Evolutionary conservation across 768 basidiomycete species (phyloP).

Genomic region (Pleurotus ostreatus): DNA sequence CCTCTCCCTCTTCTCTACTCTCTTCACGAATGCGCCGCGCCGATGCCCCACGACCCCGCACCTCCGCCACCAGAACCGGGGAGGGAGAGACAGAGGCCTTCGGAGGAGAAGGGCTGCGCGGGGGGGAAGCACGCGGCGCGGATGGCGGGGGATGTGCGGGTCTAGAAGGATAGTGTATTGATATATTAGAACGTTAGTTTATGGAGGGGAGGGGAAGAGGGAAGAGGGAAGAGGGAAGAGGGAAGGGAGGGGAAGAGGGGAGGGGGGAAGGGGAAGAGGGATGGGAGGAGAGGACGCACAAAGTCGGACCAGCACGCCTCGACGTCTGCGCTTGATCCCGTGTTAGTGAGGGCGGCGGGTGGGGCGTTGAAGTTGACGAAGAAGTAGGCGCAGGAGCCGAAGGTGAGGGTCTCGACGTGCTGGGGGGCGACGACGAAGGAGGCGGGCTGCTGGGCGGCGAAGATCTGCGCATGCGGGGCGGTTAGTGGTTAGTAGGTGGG

Average conservation of each 20-base stretch:
- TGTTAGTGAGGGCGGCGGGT: no score
- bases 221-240: no score
- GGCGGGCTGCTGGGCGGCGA: background rate
- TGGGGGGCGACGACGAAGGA: slow-evolving; percentile 3
- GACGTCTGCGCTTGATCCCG: background rate
- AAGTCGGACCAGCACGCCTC: slow-evolving; percentile 1
- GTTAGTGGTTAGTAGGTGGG: no score
- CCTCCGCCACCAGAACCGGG: no score
- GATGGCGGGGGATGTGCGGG: background rate
- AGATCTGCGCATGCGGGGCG: background rate
- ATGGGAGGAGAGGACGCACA: background rate
- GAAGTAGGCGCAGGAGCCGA: slow-evolving; percentile 9
- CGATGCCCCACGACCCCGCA: no score
- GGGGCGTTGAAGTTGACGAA: background rate
- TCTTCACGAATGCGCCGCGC: no score
- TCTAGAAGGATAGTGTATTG: no score
- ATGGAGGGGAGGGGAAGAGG: no score
- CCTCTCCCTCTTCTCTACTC: no score
- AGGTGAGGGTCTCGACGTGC: slow-evolving; percentile 7
- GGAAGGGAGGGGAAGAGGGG: no score
- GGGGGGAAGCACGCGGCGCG: slow-evolving; percentile 8
- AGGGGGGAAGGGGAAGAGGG: no score
- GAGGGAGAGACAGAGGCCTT: slow-evolving; percentile 5
- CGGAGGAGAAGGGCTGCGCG: slow-evolving; percentile 7
- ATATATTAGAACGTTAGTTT: no score